Conservation (phyloP, 176 grass and related monocot genomes). For the Carex parvula region DNA sequence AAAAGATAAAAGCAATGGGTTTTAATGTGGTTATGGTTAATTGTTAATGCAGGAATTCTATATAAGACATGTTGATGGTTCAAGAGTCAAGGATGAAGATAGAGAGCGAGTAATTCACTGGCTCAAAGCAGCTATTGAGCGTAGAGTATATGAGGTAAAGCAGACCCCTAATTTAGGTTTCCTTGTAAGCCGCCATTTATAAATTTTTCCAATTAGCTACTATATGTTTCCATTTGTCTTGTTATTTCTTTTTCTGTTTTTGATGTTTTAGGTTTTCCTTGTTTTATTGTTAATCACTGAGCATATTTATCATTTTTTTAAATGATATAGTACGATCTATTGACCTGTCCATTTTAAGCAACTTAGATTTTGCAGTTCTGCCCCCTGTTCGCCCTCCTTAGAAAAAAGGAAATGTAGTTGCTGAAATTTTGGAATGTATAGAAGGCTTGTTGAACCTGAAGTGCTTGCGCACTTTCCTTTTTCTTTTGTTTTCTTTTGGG, state of each 20-base stretch:
- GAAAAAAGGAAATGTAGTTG: too few species aligned
- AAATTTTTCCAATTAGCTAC: background rate
- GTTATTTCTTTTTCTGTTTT: background rate
- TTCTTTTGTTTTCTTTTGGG: too few species aligned
- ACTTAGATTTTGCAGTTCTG: too few species aligned
- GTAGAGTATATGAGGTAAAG: constrained; percentile 80
- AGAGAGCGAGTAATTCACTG: constrained; percentile 58
- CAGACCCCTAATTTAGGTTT: background rate
- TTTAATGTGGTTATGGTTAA: background rate
- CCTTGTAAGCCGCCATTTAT: background rate
- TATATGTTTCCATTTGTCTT: constrained; percentile 6
- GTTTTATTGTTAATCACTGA: background rate
- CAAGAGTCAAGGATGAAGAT: constrained; percentile 61
- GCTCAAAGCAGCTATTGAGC: constrained; percentile 79
- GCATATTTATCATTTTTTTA: background rate
- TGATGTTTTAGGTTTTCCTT: background rate
- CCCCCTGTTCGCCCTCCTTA: too few species aligned
- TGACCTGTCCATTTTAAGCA: too few species aligned
- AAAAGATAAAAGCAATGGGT: background rate
- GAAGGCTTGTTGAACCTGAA: too few species aligned
- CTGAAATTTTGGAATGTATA: too few species aligned
- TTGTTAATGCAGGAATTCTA: constrained; percentile 65
- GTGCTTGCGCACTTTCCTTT: too few species aligned
- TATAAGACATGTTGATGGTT: constrained; percentile 65
- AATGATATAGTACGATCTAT: background rate